These are phyloP conservation scores for Fusarium nygamai DNA, from an alignment of 2,329 filamentous ascomycete genomes.

Conservation along the genomic window DNA sequence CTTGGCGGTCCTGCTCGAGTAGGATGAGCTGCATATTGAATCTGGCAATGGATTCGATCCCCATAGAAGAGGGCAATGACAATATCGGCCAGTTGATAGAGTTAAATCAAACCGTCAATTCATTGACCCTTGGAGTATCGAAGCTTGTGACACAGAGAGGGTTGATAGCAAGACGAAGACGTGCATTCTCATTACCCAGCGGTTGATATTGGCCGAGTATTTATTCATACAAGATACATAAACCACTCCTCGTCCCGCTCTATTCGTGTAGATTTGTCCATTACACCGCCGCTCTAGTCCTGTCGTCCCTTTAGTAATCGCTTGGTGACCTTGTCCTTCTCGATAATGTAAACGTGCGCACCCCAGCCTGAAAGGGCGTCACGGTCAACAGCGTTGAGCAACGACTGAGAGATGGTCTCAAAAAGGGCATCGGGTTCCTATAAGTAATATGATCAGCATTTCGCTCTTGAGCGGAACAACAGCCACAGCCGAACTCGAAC, in stretches of 20 bases:
- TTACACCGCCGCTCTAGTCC: constrained; percentile 66
- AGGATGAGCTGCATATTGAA: neutral
- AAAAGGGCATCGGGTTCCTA: constrained; percentile 91
- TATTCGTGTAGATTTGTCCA: constrained; percentile 26
- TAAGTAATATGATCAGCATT: constrained; percentile 24
- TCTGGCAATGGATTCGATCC: constrained; percentile 44
- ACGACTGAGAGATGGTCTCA: constrained; percentile 95
- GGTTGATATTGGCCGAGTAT: constrained; percentile 42
- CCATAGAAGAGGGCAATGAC: constrained; percentile 16
- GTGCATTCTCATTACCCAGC: constrained; percentile 43
- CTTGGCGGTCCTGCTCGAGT: constrained; percentile 47
- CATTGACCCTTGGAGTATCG: neutral
- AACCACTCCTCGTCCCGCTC: constrained; percentile 28
- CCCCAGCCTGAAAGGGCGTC: constrained; percentile 98
- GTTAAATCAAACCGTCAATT: neutral
- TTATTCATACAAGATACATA: constrained; percentile 50
- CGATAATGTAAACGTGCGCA: constrained; percentile 98
- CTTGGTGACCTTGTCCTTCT: constrained; percentile 99
- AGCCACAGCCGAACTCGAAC: neutral
- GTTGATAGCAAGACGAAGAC: constrained; percentile 9
- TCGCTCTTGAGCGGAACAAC: neutral
- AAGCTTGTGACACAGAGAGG: neutral
- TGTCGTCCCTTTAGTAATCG: constrained; percentile 97
- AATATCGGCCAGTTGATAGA: neutral
- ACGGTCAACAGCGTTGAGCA: constrained; percentile 95